Evolutionary conservation across 495 filamentous ascomycete species (phyloP), one percentile per base, ranked within the genome.

Genomic region (Penicillium robsamsonii): DNA sequence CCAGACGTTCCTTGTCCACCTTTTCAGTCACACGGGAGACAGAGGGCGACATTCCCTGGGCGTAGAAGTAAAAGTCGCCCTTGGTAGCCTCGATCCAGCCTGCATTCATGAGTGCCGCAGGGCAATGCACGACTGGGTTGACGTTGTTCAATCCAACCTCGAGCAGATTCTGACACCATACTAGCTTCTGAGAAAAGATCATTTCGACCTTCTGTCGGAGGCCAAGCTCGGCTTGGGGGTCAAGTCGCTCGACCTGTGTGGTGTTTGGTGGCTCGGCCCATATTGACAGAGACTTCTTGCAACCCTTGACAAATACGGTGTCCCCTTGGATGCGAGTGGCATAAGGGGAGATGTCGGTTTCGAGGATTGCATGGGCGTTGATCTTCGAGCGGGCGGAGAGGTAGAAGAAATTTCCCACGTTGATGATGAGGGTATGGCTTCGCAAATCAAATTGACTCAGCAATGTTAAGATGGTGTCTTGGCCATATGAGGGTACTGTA

Each of bases 391-490:
- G 59, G 11, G 59, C 54, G 18, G 59, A 45, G 35, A 62, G 55
- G 50, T 58, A 62, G 59, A 62, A 62, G 55, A 62, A 62, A 50
- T 62, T 62, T 37, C 59, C 59, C n/a, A 62, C 59, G 30, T 62
- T 62, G 45, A 62, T 55, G 27, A 62, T 54, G 29, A 62, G 55
- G 30, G 55, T 58, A 50, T 62, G 59, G 8, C 58, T 57, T 13
- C 40, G 50, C 10, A 62, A 38, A 40, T 62, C 55, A 24, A 53
- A 58, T 24, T 53, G 59, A 45, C 59, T 62, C 25, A 62, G 38
- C 7, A 48, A n/a, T 0, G 35, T 31, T 25, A 62, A 46, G 45
- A 62, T 62, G 13, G 55, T 58, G 25, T 62, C 55, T 45, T 62
- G 59, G 1, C 59, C 59, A 17, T 57, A 62, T 11, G 59, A 62